phyloP scores from a whole-genome alignment of 805 yeast genomes.

The Cyberlindnera bimundalis region DNA sequence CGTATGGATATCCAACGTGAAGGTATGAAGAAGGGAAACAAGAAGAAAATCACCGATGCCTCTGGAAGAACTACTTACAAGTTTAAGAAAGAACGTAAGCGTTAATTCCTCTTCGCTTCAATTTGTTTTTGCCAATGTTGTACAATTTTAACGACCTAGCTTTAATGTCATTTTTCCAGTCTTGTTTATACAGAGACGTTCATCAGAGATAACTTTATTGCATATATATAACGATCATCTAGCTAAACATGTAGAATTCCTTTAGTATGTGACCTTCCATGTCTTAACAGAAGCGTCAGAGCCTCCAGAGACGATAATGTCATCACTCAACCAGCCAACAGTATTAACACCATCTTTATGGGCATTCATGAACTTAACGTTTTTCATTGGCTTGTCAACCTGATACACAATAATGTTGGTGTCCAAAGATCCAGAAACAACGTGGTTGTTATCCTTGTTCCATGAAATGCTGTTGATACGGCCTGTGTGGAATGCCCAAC shows the following conservation, averaged over 20 bases:
- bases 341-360: constrained; percentile 85
- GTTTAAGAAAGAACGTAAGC: constrained; percentile 81
- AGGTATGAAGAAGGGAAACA: constrained; percentile 86
- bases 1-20: constrained; percentile 78
- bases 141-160: neutral
- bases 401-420: constrained; percentile 78
- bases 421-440: constrained; percentile 81
- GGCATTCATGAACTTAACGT: constrained; percentile 68
- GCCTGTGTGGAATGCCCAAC: constrained; percentile 96
- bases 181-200: neutral
- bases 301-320: constrained; percentile 65
- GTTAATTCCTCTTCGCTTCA: too few species aligned
- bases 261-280: constrained; percentile 47
- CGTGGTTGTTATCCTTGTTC: constrained; percentile 68
- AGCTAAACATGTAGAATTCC: neutral
- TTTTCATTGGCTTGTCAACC: constrained; percentile 73
- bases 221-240: neutral
- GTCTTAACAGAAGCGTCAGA: constrained; percentile 74
- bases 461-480: constrained; percentile 74
- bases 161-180: constrained; percentile 2
- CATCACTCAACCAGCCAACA: constrained; percentile 61
- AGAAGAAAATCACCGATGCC: constrained; percentile 65
- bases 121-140: too few species aligned
- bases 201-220: neutral
- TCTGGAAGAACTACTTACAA: constrained; percentile 72